These are phyloP conservation scores for Penicillium turbatum DNA, from an alignment of 495 filamentous ascomycete genomes.

Conservation along the genomic window DNA sequence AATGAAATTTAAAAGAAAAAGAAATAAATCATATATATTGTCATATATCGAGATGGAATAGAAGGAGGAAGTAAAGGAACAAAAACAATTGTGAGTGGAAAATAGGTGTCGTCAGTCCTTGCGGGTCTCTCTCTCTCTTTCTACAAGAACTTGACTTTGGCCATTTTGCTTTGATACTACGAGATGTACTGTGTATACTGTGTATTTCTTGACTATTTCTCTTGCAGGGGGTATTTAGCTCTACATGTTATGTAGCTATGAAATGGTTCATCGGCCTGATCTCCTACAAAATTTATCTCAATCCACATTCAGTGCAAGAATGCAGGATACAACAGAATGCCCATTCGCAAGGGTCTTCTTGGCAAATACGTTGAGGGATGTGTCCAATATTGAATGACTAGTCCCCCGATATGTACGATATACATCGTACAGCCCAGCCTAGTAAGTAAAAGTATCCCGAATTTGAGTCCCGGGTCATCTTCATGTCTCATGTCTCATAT, in stretches of 20 bases:
- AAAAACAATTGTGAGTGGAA: constrained; percentile 5
- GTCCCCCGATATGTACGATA: neutral
- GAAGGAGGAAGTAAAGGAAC: neutral
- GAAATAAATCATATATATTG: constrained; percentile 8
- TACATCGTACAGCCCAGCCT: neutral
- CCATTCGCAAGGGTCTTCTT: constrained; percentile 13
- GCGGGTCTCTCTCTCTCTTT: neutral
- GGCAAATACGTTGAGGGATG: neutral
- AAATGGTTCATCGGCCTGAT: too few relatives aligned
- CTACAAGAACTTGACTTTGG: neutral
- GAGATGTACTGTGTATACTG: too few relatives aligned
- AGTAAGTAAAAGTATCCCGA: neutral
- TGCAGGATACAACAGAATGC: constrained; percentile 3
- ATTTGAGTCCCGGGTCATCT: neutral
- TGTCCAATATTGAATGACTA: neutral
- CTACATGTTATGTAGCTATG: too few relatives aligned
- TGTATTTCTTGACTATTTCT: too few relatives aligned
- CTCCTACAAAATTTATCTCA: neutral
- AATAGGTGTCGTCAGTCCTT: neutral
- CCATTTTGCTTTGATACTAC: too few relatives aligned
- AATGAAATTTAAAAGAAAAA: neutral
- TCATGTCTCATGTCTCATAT: neutral
- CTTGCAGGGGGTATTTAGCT: too few relatives aligned
- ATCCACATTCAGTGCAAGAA: neutral
- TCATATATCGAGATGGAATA: constrained; percentile 2